Evolutionary conservation across 352 stramenopile genomes (phyloP).

Genomic region (Pythium plurisporium): DNA sequence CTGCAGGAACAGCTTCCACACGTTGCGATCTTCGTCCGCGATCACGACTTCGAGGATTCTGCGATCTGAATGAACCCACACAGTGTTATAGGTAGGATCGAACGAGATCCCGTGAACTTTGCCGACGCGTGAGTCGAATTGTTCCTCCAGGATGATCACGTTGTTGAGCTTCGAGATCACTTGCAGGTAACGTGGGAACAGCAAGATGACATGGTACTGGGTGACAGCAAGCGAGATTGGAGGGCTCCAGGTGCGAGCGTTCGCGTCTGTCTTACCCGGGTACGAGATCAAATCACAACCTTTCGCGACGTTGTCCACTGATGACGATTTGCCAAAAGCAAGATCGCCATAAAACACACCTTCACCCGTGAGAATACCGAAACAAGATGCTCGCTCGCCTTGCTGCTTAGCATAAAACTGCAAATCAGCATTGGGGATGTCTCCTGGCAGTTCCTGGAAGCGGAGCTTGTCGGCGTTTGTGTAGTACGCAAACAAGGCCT

Average conservation of each 20-base stretch:
- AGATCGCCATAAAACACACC: slow-evolving; percentile 91
- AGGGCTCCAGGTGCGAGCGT: slow-evolving; percentile 30
- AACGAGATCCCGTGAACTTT: slow-evolving; percentile 57
- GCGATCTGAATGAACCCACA: slow-evolving; percentile 80
- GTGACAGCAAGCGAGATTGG: slow-evolving; percentile 87
- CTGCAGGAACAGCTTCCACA: slow-evolving; percentile 91
- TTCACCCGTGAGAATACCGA: slow-evolving; percentile 88
- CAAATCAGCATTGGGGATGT: slow-evolving; percentile 76
- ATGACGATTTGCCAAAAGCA: slow-evolving; percentile 59
- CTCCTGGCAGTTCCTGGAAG: slow-evolving; percentile 89
- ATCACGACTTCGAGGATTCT: slow-evolving; percentile 79
- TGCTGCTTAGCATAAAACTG: slow-evolving; percentile 76
- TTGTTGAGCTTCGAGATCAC: slow-evolving; percentile 87
- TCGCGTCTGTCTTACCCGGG: slow-evolving; percentile 53
- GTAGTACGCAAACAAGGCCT: slow-evolving; percentile 84
- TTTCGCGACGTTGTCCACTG: slow-evolving; percentile 79
- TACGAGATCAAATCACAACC: slow-evolving; percentile 70
- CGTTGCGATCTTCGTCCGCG: slow-evolving; percentile 86
- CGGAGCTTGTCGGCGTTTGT: slow-evolving; percentile 71
- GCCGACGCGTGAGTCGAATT: slow-evolving; percentile 73
- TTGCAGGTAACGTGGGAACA: slow-evolving; percentile 78
- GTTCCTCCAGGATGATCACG: slow-evolving; percentile 81
- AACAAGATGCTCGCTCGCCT: slow-evolving; percentile 79
- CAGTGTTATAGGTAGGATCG: slow-evolving; percentile 77
- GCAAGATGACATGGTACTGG: slow-evolving; percentile 90